phyloP scores from a whole-genome alignment of 163 green algal species.

The Chloromonas sp. region DNA sequence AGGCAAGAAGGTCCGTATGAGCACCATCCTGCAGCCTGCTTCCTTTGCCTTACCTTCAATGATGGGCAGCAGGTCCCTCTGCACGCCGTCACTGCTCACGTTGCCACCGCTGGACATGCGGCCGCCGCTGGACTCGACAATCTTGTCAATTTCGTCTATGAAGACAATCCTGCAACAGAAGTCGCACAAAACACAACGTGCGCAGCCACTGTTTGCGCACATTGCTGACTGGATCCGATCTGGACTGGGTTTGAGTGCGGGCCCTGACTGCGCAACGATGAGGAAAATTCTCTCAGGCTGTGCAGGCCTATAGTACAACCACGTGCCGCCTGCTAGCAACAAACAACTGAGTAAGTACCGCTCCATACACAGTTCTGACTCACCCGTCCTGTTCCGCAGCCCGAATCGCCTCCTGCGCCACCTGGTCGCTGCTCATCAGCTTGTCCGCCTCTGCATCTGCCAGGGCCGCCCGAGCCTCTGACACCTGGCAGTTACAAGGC shows the following conservation, averaged over 20 bases:
- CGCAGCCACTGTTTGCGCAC: too few relatives aligned
- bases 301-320: background rate
- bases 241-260: too few relatives aligned
- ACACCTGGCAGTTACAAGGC: conserved; percentile 13
- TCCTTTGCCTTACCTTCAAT: conserved; percentile 66
- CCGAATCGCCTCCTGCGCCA: conserved; percentile 71
- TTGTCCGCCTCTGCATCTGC: conserved; percentile 78
- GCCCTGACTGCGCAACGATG: background rate
- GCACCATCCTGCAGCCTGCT: too few relatives aligned
- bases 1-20: too few relatives aligned
- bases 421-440: conserved; percentile 63
- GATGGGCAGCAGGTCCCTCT: conserved; percentile 92
- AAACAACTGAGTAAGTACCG: background rate
- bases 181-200: background rate
- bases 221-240: too few relatives aligned
- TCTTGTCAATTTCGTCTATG: conserved; percentile 99
- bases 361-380: background rate
- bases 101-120: background rate
- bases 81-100: conserved; percentile 3
- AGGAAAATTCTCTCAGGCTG: background rate
- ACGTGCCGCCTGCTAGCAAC: background rate
- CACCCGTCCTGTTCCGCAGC: conserved; percentile 73
- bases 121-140: conserved; percentile 64
- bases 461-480: conserved; percentile 62
- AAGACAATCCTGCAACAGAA: conserved; percentile 77